Base-by-base conservation (phyloP, 305 asterid genomes). In the Rubia tinctorum region DNA sequence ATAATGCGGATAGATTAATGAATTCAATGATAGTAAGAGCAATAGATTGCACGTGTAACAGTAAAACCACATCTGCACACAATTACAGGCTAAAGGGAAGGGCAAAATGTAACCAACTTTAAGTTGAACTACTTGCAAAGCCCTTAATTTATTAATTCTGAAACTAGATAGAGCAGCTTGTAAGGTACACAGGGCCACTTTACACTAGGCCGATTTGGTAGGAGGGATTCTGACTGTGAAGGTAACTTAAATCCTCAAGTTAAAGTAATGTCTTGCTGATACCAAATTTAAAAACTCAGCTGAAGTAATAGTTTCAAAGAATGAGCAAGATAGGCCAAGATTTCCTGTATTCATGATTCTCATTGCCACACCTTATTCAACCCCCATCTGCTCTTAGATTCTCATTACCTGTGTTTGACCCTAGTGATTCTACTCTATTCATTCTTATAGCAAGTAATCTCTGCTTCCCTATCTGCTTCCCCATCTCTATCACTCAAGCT, bases 381-480 rank as follows among this genome's bases (percentile, higher is more conserved):
- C 12, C 11, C 56, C 11, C 56, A 49, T 18, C 15, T 49, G 18
- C 56, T 49, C 62, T 18, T 22, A 56, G 30, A 22, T 56, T 56
- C n/a, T 8, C 11, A 56, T 56, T 56, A 56, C 62, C 27, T 22
- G 62, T 23, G 63, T 58, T 20, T 58, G 34, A 58, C 34, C 63
- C 63, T 20, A 58, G 5, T n/a, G 23, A 56, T n/a, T 56, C 62
- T 56, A 18, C 12, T 56, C 27, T 58, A n/a, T 58, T 58, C 27
- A 22, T 58, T 18, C 64, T 58, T 58, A 58, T 20, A 59, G 65
- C 65, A 59, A 59, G 30, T 59, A 14, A 59, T 22, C 65, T 59
- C 34, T 59, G 37, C 37, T 59, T 56, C 12, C 62, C 20, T 3
- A 56, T 59, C 34, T 59, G 37, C 37, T 59, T 56, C 12, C 62